Conservation (phyloP, 2,329 filamentous ascomycete genomes). For the Ciborinia camelliae region DNA sequence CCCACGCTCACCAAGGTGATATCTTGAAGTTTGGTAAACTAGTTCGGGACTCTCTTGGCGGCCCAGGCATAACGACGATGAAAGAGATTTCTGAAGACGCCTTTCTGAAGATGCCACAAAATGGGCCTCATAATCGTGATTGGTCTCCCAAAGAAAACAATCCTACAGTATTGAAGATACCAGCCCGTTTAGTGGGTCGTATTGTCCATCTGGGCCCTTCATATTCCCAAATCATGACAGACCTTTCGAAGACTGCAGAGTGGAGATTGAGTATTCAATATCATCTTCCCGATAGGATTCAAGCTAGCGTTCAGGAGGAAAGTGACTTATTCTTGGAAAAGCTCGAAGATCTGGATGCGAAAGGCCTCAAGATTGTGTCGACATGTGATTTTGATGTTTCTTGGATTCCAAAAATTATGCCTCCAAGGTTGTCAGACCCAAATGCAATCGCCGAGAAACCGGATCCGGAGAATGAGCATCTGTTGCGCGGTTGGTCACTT, state of each 20-base stretch:
- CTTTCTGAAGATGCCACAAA: not conserved
- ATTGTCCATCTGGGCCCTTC: conserved; percentile 20
- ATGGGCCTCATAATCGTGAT: not conserved
- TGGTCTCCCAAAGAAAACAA: not conserved
- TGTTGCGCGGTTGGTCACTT: not conserved
- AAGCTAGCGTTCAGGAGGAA: conserved; percentile 16
- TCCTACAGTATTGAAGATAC: conserved; percentile 2
- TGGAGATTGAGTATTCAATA: conserved; percentile 19
- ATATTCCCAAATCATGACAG: conserved; percentile 13
- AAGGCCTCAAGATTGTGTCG: not conserved
- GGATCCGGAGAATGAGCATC: not conserved
- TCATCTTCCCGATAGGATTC: not conserved
- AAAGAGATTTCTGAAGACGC: conserved; percentile 5
- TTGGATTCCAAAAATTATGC: not conserved
- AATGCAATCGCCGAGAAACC: not conserved
- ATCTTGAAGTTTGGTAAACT: conserved; percentile 18
- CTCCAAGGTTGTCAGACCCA: not conserved
- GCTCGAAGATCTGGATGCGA: conserved; percentile 2
- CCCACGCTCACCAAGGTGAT: not conserved
- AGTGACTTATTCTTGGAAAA: conserved; percentile 19
- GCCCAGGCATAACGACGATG: conserved; percentile 1
- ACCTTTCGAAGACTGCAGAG: conserved; percentile 8
- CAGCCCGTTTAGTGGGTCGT: conserved; percentile 13
- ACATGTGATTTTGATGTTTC: conserved; percentile 6
- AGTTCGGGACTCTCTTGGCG: conserved; percentile 16